A percentile compares a stretch with the other conserved stretches of the same genome.
Conservation (phyloP, 2,329 filamentous ascomycete species). For the Trichophyton verrucosum region DNA sequence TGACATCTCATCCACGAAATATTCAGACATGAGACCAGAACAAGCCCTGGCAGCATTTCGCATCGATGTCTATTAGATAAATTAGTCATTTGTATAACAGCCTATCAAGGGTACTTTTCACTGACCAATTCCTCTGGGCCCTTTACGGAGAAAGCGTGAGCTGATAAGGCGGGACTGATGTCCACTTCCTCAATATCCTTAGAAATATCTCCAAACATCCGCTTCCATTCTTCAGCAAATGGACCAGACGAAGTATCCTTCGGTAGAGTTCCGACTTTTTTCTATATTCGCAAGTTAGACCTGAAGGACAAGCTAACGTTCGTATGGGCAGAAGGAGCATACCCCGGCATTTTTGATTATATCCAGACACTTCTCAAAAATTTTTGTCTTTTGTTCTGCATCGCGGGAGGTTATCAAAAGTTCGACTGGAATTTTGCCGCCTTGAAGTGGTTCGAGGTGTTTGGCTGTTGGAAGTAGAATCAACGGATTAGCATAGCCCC, state of each 20-base stretch:
- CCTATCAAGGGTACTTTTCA: conserved; percentile 9
- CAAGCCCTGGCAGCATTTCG: conserved; percentile 89
- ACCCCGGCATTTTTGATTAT: conserved; percentile 79
- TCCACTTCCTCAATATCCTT: conserved; percentile 86
- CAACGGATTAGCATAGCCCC: background rate
- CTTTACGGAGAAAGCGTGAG: conserved; percentile 77
- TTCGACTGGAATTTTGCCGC: conserved; percentile 83
- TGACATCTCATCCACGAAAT: conserved; percentile 97
- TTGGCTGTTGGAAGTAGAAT: conserved; percentile 49
- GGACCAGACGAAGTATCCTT: conserved; percentile 78
- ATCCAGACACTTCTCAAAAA: conserved; percentile 72
- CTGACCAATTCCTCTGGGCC: conserved; percentile 76
- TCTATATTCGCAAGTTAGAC: conserved; percentile 38
- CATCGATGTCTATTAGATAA: conserved; percentile 59
- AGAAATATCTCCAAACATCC: conserved; percentile 60
- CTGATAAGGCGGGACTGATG: conserved; percentile 67
- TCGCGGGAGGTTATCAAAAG: conserved; percentile 88
- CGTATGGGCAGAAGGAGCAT: conserved; percentile 29
- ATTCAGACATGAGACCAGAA: conserved; percentile 86
- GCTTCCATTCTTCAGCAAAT: conserved; percentile 95
- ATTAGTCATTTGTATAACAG: conserved; percentile 11
- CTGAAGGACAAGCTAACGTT: background rate
- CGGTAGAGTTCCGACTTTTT: conserved; percentile 75
- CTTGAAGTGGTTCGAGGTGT: conserved; percentile 82
- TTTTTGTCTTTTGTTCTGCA: conserved; percentile 77